phyloP scores from a whole-genome alignment of 257 asterid species.

The Echium plantagineum region DNA sequence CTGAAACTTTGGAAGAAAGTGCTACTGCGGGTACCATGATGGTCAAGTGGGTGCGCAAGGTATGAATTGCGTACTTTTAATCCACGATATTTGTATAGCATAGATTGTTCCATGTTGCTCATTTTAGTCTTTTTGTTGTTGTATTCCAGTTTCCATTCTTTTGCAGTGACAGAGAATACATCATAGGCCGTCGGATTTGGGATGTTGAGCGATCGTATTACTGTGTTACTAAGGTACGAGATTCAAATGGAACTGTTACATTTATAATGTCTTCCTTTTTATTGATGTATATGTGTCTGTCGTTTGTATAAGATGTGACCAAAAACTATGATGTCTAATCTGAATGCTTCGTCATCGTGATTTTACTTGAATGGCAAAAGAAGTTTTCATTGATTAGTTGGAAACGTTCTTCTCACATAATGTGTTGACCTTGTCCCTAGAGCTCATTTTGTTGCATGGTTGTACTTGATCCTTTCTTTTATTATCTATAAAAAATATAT shows the following conservation, averaged over 20 bases:
- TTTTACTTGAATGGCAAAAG: not conserved
- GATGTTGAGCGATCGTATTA: conserved; percentile 37
- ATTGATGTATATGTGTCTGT: too few relatives aligned
- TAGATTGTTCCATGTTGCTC: conserved; percentile 3
- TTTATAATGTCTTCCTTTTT: too few relatives aligned
- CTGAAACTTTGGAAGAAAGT: conserved; percentile 65
- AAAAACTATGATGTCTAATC: too few relatives aligned
- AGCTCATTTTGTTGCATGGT: too few relatives aligned
- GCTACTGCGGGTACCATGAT: conserved; percentile 61
- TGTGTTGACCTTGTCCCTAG: too few relatives aligned
- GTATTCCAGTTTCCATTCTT: conserved; percentile 78
- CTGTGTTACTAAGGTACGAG: conserved; percentile 58
- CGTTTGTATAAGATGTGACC: too few relatives aligned
- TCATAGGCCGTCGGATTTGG: conserved; percentile 81
- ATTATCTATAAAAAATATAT: too few relatives aligned
- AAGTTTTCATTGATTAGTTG: not conserved
- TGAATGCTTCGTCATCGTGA: not conserved
- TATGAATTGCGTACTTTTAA: conserved; percentile 14
- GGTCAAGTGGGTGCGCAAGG: conserved; percentile 94
- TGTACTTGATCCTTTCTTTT: too few relatives aligned
- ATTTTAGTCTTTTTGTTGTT: conserved; percentile 13
- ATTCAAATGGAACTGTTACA: not conserved
- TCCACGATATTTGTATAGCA: not conserved
- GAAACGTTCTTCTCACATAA: too few relatives aligned
- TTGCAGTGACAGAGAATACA: conserved; percentile 81